phyloP scores from a whole-genome alignment of 2,329 filamentous ascomycete genomes.

The Alternaria infectoria region DNA sequence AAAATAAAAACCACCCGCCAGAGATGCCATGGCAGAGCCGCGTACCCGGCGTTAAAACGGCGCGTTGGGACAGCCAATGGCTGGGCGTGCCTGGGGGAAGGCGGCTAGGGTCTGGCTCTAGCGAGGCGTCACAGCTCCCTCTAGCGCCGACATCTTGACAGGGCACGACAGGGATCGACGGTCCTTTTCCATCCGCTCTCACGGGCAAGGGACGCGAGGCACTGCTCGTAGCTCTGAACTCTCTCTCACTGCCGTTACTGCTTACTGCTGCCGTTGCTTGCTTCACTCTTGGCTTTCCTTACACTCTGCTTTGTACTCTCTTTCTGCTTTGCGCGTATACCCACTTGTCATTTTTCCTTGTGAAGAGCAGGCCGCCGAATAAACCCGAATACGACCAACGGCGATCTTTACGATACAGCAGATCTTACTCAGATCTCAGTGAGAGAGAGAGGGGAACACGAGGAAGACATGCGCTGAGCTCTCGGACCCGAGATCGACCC shows the following conservation, averaged over 20 bases:
- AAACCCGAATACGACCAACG: not conserved
- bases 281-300: not conserved
- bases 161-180: slow-evolving; percentile 2
- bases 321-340: not conserved
- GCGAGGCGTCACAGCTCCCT: not conserved
- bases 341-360: not conserved
- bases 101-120: not conserved
- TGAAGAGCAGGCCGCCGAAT: not conserved
- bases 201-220: not conserved
- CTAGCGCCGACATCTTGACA: not conserved
- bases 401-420: not conserved
- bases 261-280: not conserved
- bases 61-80: slow-evolving; percentile 12
- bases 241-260: not conserved
- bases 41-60: slow-evolving; percentile 18
- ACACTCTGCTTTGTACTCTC: not conserved
- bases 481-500: not conserved
- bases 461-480: not conserved
- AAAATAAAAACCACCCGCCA: slow-evolving; percentile 7
- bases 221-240: not conserved
- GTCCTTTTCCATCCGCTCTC: not conserved
- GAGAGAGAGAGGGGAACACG: not conserved
- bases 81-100: not conserved
- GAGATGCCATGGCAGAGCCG: slow-evolving; percentile 5
- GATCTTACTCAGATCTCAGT: not conserved